Evolutionary conservation across 2,329 filamentous ascomycete genomes (phyloP), one percentile per base, ranked within the genome.

Genomic region (Byssochlamys sp.): DNA sequence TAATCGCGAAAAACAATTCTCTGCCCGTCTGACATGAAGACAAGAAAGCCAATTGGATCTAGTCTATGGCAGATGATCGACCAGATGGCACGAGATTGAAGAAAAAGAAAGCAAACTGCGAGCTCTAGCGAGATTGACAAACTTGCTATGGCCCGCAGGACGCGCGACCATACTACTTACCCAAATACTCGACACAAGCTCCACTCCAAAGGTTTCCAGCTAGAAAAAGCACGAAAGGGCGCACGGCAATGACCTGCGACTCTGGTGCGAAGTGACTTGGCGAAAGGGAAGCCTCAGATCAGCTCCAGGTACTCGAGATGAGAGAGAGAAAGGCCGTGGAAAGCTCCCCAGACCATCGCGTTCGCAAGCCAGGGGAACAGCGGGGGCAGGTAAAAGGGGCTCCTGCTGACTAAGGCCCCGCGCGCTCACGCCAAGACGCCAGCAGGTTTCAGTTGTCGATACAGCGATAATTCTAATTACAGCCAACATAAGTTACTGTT

Each of bases 381-480:
- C 52, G 19, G 52, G 19, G 52, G 19, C 63, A 63, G 61, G 68
- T 66, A 73, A 73, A 73, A 72, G 70, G 70, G 70, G 70, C 64
- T 71, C 60, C 19, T 24, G 55, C 55, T 70, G 69, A 73, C 64
- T 72, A 66, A 72, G 61, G 59, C 59, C 52, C 61, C 63, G 56
- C 59, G 28, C 19, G 12, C 39, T 19, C 39, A 19, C 39, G 39
- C 39, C 39, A 45, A 45, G 39, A 45, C 39, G n/a, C n/a, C 39
- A 14, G 39, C 39, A 45, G n/a, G 39, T 45, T 45, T 45, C 39
- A 45, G 19, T n/a, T n/a, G 14, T 45, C 39, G 39, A 45, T 33
- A 11, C 31, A 12, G 14, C 31, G 31, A 33, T 11, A 10, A 12
- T 2, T 5, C 31, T 2, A 11, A 33, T 33, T 11, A 11, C 19